Conservation (phyloP, 164 flowering plant genomes). For the Sedum album region DNA sequence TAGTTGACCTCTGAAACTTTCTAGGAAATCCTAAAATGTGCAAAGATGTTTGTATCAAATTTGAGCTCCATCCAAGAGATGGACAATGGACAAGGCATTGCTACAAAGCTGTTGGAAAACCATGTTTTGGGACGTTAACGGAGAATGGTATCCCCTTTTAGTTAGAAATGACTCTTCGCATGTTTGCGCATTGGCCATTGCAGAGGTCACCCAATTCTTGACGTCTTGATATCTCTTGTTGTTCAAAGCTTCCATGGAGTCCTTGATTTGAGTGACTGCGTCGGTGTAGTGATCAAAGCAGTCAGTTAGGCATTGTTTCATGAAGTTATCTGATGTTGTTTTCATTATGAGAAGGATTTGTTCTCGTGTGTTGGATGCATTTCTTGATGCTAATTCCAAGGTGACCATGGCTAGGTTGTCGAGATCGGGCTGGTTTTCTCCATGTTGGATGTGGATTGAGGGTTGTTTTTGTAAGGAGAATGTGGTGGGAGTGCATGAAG, state of each 20-base stretch:
- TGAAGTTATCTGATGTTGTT: neutral
- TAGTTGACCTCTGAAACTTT: no score
- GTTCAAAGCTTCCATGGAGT: slow-evolving; percentile 13
- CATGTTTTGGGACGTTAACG: neutral
- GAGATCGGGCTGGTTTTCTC: neutral
- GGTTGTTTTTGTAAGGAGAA: neutral
- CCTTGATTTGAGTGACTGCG: slow-evolving; percentile 14
- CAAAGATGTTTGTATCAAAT: neutral
- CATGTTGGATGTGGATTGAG: neutral
- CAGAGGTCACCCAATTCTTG: slow-evolving; percentile 20
- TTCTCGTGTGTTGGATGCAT: neutral
- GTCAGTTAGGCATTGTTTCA: slow-evolving; percentile 8
- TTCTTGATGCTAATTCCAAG: slow-evolving; percentile 8
- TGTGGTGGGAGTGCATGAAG: no score
- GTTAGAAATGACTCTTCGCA: slow-evolving; percentile 19
- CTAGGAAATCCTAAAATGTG: neutral
- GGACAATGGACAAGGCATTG: slow-evolving; percentile 15
- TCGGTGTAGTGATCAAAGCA: slow-evolving; percentile 17
- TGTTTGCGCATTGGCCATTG: slow-evolving; percentile 14
- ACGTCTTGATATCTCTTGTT: slow-evolving; percentile 11
- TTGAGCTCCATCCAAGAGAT: neutral
- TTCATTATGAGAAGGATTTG: neutral
- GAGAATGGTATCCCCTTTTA: neutral
- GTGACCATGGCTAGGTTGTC: slow-evolving; percentile 5
- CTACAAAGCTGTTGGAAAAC: slow-evolving; percentile 16